Evolutionary conservation across 1,284 basidiomycete species (phyloP), one percentile per base, ranked within the genome.

Genomic region (Cystobasidium sp.): DNA sequence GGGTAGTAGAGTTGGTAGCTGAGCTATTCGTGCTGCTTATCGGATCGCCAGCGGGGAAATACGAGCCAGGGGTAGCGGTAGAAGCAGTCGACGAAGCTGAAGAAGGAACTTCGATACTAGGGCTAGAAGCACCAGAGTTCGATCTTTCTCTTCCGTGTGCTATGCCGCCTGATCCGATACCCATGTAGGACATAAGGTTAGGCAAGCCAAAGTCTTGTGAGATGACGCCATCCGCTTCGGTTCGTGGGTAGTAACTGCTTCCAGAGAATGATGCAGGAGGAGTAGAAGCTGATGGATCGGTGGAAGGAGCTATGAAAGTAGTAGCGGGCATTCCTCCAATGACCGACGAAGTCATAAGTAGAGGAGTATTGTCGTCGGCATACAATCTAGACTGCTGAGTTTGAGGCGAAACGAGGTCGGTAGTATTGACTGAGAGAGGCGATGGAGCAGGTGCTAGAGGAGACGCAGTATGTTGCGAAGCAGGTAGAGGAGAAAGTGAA

Each of bases 311-410:
- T 41, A 41, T 31, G n/a, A 58, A 47, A 6, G 65, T 68, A 16
- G 46, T 72, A 24, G 71, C 52, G 41, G 71, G 71, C 53, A 59
- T 66, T 14, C 66, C 73, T 22, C 73, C 73, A 41, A 75, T 68
- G 49, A 75, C 46, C 9, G 62, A 22, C 8, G 67, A 24, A 31
- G 59, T 61, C 63, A 74, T 71, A 61, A 37, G 53, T n/a, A 66
- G 39, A 66, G 64, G 64, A 41, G 68, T 24, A 51, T 31, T 53
- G 37, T 66, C 59, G 44, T 68, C 72, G 58, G 58, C 63, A 58
- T 68, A 74, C 12, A 69, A 39, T 24, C 44, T 68, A 44, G 43
- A 43, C 16, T 62, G 51, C 9, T 58, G 49, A 51, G 65, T 47
- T 39, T 68, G 58, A 12, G 72, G 72, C 3, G 64, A 66, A 9